Evolutionary conservation across 345 rosid species (phyloP).

Genomic region (Populus davidiana): DNA sequence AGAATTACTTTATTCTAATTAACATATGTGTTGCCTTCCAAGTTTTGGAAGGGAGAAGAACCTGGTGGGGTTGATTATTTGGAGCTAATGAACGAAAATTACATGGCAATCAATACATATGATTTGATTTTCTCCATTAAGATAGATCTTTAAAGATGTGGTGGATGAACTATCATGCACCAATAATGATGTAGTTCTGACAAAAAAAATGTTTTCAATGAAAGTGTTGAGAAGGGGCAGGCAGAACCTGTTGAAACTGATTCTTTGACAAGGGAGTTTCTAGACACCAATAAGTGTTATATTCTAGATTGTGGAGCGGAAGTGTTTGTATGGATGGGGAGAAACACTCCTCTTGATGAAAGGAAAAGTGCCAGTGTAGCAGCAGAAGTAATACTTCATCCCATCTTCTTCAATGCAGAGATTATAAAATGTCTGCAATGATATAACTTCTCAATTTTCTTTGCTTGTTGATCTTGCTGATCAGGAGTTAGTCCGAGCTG

Average conservation of each 20-base stretch:
- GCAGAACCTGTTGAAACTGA: conserved; percentile 64
- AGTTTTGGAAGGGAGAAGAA: not conserved
- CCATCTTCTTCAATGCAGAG: conserved; percentile 6
- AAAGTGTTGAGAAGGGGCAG: conserved; percentile 78
- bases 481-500: conserved; percentile 61
- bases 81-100: too few relatives aligned
- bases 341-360: conserved; percentile 75
- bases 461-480: conserved; percentile 1
- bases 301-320: conserved; percentile 81
- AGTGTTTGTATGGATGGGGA: conserved; percentile 94
- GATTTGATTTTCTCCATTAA: not conserved
- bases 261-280: conserved; percentile 65
- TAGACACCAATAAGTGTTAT: conserved; percentile 79
- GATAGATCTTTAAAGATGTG: not conserved
- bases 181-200: conserved; percentile 24
- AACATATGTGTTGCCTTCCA: not conserved
- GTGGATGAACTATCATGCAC: conserved; percentile 1
- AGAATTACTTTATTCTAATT: not conserved
- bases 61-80: not conserved
- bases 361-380: conserved; percentile 79
- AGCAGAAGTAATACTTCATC: conserved; percentile 25
- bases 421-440: not conserved
- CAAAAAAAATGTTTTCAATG: not conserved
- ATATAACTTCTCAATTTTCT: conserved; percentile 9
- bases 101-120: not conserved